These are phyloP conservation scores for Cladophialophora carrionii DNA, from an alignment of 2,329 filamentous ascomycete species.

Conservation along the genomic window DNA sequence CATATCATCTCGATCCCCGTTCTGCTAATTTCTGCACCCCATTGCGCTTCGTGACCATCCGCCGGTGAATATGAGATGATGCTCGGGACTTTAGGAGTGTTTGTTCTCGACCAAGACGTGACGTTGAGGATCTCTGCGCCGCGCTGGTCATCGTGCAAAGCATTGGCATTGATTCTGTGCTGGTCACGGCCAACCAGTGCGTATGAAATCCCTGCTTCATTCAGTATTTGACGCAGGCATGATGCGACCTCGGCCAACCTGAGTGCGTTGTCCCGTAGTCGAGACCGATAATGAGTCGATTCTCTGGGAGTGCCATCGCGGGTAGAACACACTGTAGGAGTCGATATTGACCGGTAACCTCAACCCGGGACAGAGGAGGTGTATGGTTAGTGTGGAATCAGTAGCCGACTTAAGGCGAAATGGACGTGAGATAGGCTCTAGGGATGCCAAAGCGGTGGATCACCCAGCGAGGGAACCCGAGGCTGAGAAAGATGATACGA, in stretches of 20 bases:
- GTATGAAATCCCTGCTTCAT: constrained; percentile 2
- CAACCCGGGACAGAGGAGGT: neutral
- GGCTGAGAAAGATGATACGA: neutral
- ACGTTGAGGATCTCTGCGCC: neutral
- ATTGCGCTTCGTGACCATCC: neutral
- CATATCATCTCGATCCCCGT: neutral
- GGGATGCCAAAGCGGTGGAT: neutral
- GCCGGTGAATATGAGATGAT: neutral
- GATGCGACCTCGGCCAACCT: neutral
- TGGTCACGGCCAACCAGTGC: neutral
- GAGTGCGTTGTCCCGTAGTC: neutral
- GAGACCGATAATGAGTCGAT: neutral
- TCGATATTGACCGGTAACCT: neutral
- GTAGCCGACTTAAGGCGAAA: neutral
- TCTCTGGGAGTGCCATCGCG: neutral
- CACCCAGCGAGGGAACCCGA: neutral
- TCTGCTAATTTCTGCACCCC: neutral
- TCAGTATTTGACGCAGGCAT: neutral
- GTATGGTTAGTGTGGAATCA: neutral
- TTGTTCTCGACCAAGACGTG: neutral
- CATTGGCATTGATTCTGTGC: neutral
- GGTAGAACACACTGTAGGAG: neutral
- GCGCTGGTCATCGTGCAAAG: neutral
- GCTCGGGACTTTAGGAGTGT: neutral
- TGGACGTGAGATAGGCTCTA: neutral